Base-by-base conservation (phyloP, 768 basidiomycete species). In the Suillus bovinus region DNA sequence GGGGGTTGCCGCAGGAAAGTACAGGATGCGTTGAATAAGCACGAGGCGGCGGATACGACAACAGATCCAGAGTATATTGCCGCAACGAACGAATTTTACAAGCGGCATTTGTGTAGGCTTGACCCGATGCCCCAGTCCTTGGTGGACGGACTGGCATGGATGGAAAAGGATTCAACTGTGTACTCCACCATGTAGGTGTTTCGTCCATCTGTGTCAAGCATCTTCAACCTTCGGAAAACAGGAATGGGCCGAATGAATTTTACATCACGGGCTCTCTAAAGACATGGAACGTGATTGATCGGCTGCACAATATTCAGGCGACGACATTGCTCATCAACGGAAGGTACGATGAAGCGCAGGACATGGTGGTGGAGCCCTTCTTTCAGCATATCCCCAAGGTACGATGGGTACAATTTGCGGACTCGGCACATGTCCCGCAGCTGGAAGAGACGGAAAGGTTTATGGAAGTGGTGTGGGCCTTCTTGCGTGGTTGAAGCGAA, bases 161-260 rank as follows among this genome's bases (percentile, higher is more conserved):
- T 78, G 7, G 77, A 76, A 7, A 73, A 78, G 47, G 84, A 85
- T 59, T 73, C 79, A 5, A 85, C 83, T 0, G 82, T 84, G 6
- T 80, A 79, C 57, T 61, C 67, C 39, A 80, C 80, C 2, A 83
- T 86, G 84, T 83, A 50, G 47, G 79, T 68, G 33, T 56, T 34
- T 13, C 11, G 24, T 55, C 4, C 9, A 38, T 62, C 8, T 50
- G 42, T n/a, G 38, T 55, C 13, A 5, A 33, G 27, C 39, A 31
- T 63, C 47, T 62, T 55, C 60, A 56, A 59, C 58, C 13, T 49
- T 38, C 9, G 24, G 52, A 36, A 42, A 17, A 8, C 58, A 81
- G 79, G 78, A 72, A 72, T n/a, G 78, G 80, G n/a, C 77, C 77
- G 20, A 75, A 74, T 44, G 76, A 75, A 47, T 81, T 80, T 63